These are phyloP conservation scores for Melanogaster broomeanus DNA, from an alignment of 768 basidiomycete species.

Conservation along the genomic window DNA sequence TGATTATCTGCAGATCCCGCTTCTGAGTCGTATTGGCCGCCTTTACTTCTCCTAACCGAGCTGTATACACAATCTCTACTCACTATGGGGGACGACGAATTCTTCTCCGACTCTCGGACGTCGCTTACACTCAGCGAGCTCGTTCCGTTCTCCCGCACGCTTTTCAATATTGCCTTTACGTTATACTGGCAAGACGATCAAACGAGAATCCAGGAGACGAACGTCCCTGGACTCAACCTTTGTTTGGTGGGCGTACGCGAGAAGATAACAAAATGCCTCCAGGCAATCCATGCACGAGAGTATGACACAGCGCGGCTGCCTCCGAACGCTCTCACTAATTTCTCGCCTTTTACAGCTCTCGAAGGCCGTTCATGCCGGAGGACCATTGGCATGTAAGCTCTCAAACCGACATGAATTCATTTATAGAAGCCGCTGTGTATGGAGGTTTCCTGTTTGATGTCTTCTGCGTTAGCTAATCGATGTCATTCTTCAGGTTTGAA, in stretches of 20 bases:
- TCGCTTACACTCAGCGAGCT: constrained; percentile 85
- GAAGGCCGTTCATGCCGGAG: constrained; percentile 77
- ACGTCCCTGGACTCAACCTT: constrained; percentile 42
- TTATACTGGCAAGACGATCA: constrained; percentile 64
- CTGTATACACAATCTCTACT: constrained; percentile 82
- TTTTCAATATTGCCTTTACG: constrained; percentile 83
- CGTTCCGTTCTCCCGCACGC: constrained; percentile 66
- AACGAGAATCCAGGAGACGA: constrained; percentile 38
- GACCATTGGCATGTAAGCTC: constrained; percentile 82
- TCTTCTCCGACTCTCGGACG: constrained; percentile 74
- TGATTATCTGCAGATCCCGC: constrained; percentile 41
- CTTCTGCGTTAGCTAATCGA: neutral
- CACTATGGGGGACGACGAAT: constrained; percentile 97
- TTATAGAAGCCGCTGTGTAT: constrained; percentile 86
- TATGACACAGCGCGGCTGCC: constrained; percentile 40
- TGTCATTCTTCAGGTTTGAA: constrained; percentile 51
- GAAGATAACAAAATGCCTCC: constrained; percentile 74
- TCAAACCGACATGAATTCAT: constrained; percentile 62
- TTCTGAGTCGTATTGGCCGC: constrained; percentile 55
- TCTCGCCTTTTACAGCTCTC: constrained; percentile 53
- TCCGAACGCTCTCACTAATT: neutral
- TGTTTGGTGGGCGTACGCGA: constrained; percentile 73
- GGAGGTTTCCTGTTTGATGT: constrained; percentile 20
- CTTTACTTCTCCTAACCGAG: constrained; percentile 77
- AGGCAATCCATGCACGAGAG: constrained; percentile 88